Base-by-base conservation (phyloP, 1,284 basidiomycete species). In the Ganoderma resinaceum region DNA sequence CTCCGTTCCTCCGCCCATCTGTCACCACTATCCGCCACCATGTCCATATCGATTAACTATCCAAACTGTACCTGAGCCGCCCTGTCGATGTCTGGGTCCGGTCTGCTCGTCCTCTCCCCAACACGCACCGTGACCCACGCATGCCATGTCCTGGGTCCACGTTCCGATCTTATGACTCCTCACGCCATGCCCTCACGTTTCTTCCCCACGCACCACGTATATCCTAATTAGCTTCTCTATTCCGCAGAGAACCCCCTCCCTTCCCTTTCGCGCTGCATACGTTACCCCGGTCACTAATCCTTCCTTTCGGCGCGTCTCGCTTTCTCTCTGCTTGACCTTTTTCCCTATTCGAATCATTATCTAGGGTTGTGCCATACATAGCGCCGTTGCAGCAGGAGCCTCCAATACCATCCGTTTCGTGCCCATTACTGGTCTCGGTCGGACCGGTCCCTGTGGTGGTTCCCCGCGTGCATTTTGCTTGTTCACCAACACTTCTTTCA, bases 131-230 rank as follows among this genome's bases (percentile, higher is more conserved):
- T 65, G 18, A 20, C 43, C 58, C 64, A 67, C 66, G 63, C 66
- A 73, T 63, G 43, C 70, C 66, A 71, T 63, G 72, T 63, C 70
- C 64, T 49, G 70, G 61, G 67, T 69, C 63, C 37, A 37, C 37
- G 35, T 26, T 38, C 43, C 65, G 66, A 70, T 71, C 66, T 59
- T 62, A 71, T 66, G 69, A 73, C 61, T 60, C 63, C 62, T 62
- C 66, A 62, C 57, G 72, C 60, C 66, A 73, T 65, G 69, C 72
- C 63, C 61, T 69, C 69, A 73, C 69, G 72, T n/a, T 63, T 69
- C 68, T 68, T 65, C 58, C 14, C 65, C 67, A 61, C 64, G 62
- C 65, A 64, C 58, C 49, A 53, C 43, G 35, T 63, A 60, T 40
- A 38, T 26, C 33, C 38, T 37, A 60, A 66, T 61, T 66, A 61